A percentile compares a stretch with the other conserved stretches of the same genome.
Evolutionary conservation across 306 rosid genomes (phyloP).

Genomic region (Prunus kanzakura): DNA sequence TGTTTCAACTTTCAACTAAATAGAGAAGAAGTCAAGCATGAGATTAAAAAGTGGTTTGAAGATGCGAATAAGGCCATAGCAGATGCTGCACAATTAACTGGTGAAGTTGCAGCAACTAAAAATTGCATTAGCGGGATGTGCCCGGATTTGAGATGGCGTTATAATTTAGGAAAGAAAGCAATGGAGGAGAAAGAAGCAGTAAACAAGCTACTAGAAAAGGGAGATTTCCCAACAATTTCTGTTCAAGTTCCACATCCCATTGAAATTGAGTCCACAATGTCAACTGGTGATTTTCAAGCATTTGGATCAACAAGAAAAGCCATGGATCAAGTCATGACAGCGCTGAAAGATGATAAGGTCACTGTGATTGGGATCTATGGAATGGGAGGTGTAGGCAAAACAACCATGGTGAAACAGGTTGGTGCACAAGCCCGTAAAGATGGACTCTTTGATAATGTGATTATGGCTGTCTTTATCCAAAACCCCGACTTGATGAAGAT

Average conservation of each 20-base stretch:
- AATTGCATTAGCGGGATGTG: not conserved
- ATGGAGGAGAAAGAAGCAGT: not conserved
- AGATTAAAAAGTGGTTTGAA: not conserved
- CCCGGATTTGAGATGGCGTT: not conserved
- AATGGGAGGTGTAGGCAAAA: not conserved
- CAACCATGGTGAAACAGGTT: not conserved
- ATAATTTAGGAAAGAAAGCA: not conserved
- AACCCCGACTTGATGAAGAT: not conserved
- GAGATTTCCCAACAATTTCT: not conserved
- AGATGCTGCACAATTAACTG: not conserved
- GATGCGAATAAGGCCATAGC: not conserved
- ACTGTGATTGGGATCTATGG: not conserved
- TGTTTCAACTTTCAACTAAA: not conserved
- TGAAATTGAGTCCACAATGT: not conserved
- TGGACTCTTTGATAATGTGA: not conserved
- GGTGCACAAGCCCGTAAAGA: not conserved
- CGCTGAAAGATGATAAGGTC: not conserved
- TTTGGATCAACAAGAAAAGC: not conserved
- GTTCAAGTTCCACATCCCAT: not conserved
- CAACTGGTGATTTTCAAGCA: not conserved
- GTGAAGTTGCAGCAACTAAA: not conserved
- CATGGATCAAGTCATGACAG: not conserved
- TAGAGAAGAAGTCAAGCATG: not conserved
- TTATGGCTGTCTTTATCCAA: not conserved
- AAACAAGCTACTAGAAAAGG: not conserved